Conservation (phyloP, 1,284 basidiomycete genomes). For the Trichosporon coremiiforme region DNA sequence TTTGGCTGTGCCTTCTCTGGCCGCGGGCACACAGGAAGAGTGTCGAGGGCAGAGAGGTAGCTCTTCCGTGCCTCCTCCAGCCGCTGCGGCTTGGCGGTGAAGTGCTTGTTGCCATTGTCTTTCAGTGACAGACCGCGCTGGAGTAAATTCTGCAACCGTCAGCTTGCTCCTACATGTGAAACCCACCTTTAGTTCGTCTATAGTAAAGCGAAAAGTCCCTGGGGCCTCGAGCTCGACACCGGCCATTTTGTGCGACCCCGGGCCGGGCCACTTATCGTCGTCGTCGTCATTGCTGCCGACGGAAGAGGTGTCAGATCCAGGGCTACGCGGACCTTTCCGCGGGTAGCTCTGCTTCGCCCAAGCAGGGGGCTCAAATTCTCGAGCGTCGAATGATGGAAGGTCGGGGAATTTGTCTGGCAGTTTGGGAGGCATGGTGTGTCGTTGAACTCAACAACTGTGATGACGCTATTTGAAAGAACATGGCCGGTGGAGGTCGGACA, state of each 20-base stretch:
- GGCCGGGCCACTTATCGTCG: conserved; percentile 21
- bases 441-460: background rate
- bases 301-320: background rate
- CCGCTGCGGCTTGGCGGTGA: conserved; percentile 39
- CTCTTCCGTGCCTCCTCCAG: conserved; percentile 39
- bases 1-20: background rate
- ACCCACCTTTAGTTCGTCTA: conserved; percentile 37
- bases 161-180: background rate
- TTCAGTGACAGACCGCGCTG: conserved; percentile 38
- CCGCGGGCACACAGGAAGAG: conserved; percentile 29
- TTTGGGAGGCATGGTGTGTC: conserved; percentile 11
- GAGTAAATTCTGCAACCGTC: conserved; percentile 35
- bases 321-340: background rate
- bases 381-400: conserved; percentile 36
- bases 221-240: conserved; percentile 44
- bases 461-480: background rate
- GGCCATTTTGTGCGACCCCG: conserved; percentile 46
- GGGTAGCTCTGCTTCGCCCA: conserved; percentile 35
- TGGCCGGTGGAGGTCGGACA: background rate
- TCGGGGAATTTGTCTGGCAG: conserved; percentile 26
- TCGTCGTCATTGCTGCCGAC: conserved; percentile 1
- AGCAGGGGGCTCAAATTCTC: conserved; percentile 42
- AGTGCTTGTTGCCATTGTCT: conserved; percentile 44
- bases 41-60: conserved; percentile 42
- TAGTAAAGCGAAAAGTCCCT: conserved; percentile 30